phyloP scores from a whole-genome alignment of 2,329 filamentous ascomycete genomes.

The Sphaerostilbella broomeana region DNA sequence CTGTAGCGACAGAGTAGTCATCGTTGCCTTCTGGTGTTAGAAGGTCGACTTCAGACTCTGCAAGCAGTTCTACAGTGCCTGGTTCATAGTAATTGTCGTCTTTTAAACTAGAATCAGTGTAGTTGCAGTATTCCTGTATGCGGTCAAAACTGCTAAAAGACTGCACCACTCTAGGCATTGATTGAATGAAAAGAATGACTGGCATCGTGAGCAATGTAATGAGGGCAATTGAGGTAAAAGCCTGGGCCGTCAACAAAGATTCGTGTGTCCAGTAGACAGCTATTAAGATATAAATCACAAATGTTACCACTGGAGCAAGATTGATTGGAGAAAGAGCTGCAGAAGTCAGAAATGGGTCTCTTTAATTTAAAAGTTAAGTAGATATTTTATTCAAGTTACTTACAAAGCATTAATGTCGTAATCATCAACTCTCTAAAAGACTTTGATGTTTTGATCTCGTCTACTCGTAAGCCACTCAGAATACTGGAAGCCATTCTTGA shows the following conservation, averaged over 20 bases:
- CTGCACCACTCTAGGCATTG: conserved; percentile 17
- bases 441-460: conserved; percentile 25
- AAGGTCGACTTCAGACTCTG: conserved; percentile 5
- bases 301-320: conserved; percentile 21
- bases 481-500: conserved; percentile 18
- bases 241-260: conserved; percentile 18
- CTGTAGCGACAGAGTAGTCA: not conserved
- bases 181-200: conserved; percentile 18
- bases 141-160: conserved; percentile 17
- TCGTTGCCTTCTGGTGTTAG: not conserved
- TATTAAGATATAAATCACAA: conserved; percentile 22
- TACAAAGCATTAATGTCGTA: conserved; percentile 18
- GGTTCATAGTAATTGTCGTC: conserved; percentile 7
- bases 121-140: conserved; percentile 20
- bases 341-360: conserved; percentile 3
- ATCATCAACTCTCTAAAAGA: conserved; percentile 22
- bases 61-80: not conserved
- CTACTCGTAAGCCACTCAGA: conserved; percentile 21
- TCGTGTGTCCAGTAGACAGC: conserved; percentile 19
- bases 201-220: conserved; percentile 18
- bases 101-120: not conserved
- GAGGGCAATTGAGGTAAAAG: conserved; percentile 18
- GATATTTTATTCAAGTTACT: not conserved
- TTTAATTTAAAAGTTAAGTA: not conserved
- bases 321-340: conserved; percentile 17